Conservation (phyloP, 139 green algal species). For the Penium margaritaceum region DNA sequence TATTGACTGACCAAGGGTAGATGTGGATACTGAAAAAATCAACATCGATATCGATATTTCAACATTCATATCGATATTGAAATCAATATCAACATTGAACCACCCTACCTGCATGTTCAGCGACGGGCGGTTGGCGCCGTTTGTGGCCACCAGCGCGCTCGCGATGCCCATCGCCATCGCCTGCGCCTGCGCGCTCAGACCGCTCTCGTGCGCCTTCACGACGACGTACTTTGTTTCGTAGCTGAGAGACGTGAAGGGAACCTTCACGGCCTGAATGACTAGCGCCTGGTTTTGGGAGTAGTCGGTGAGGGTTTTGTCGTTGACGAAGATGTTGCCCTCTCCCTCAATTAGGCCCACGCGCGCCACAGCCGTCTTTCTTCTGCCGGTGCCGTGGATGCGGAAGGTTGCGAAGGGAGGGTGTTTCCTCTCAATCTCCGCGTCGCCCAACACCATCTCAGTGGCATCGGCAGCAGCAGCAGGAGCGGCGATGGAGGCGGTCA, state of each 20-base stretch:
- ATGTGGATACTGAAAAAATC: too few relatives aligned
- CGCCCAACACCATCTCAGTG: too few relatives aligned
- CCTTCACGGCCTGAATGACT: constrained; percentile 19
- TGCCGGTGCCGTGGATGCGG: constrained; percentile 16
- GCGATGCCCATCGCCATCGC: constrained; percentile 26
- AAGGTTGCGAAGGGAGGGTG: constrained; percentile 10
- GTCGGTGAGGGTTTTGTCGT: not conserved
- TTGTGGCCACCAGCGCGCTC: constrained; percentile 6
- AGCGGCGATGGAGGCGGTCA: too few relatives aligned
- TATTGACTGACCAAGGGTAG: too few relatives aligned
- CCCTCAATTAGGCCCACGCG: constrained; percentile 25
- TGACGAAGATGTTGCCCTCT: constrained; percentile 16
- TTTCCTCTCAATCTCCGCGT: too few relatives aligned
- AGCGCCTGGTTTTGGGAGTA: constrained; percentile 26
- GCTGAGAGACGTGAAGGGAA: constrained; percentile 4
- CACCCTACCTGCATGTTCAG: constrained; percentile 27
- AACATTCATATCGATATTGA: too few relatives aligned
- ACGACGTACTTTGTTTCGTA: constrained; percentile 34
- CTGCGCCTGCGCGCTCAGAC: constrained; percentile 15
- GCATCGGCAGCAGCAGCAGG: too few relatives aligned
- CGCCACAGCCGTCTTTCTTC: constrained; percentile 22
- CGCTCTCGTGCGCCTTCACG: constrained; percentile 14
- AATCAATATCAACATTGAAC: too few relatives aligned
- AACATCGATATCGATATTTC: too few relatives aligned
- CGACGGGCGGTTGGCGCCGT: constrained; percentile 23